Base-by-base conservation (phyloP, 768 basidiomycete genomes). In the Amanita pallidorosea region DNA sequence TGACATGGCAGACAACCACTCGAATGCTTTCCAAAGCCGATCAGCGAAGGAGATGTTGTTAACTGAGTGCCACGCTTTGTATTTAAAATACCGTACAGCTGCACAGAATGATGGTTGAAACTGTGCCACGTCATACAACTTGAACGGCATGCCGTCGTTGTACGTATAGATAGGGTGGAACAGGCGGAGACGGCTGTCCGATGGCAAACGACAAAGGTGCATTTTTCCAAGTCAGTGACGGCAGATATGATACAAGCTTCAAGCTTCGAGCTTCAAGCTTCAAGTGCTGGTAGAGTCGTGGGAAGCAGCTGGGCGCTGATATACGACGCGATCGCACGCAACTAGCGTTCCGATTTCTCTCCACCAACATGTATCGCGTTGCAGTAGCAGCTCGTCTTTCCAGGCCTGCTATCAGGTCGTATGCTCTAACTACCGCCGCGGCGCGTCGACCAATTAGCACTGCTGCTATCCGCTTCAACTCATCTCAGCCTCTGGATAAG, bases 381-480 rank as follows among this genome's bases (percentile, higher is more conserved):
- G 52, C n/a, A n/a, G n/a, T 60, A 22, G 29, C 64, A 42, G 55
- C 58, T 25, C 61, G 64, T 47, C 55, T 60, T 7, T 51, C 60
- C 3, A 56, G 61, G 41, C 50, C 54, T 17, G 45, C 55, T 20
- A 45, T 54, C 29, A 55, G 54, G 51, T 17, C 33, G 13, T 40
- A 33, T 11, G 35, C 51, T 7, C 6, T 7, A 23, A 45, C 34
- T 35, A 23, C 42, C 4, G 33, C 33, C 1, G 18, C 13, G 3
- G 43, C 18, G 23, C 25, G 25, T 18, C 31, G 50, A 27, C 42
- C 42, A 0, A 7, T 36, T 7, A 4, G 13, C 11, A 31, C 31
- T 25, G 23, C 40, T 11, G n/a, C 17, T 25, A 53, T 60, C 31
- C 69, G 71, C 22, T 58, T 58, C 54, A 66, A 70, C 53, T 74